phyloP scores from a whole-genome alignment of 345 rosid genomes.

The Garcia nutans region DNA sequence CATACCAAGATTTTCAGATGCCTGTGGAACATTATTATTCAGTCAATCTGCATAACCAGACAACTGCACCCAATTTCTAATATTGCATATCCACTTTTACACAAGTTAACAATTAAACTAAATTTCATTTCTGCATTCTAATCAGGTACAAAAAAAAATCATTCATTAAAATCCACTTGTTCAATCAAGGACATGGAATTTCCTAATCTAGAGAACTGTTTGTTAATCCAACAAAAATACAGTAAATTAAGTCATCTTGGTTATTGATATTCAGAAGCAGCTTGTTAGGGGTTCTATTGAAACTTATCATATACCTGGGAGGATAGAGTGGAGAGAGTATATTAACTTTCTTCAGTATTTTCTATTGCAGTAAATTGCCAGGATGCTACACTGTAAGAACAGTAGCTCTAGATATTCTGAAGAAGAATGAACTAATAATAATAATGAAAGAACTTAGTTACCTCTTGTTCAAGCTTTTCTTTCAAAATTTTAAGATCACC shows the following conservation, averaged over 20 bases:
- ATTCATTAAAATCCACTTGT: not conserved
- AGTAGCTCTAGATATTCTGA: not conserved
- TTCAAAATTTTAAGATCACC: constrained; percentile 72
- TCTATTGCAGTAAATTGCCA: not conserved
- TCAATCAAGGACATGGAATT: not conserved
- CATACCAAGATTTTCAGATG: constrained; percentile 94
- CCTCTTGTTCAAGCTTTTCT: constrained; percentile 92
- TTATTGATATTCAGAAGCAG: not conserved
- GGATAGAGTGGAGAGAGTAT: not conserved
- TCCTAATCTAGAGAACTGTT: not conserved
- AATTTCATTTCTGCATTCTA: not conserved
- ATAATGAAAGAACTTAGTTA: constrained; percentile 20
- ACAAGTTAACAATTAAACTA: not conserved
- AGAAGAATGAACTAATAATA: not conserved
- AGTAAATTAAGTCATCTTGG: not conserved
- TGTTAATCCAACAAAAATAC: not conserved
- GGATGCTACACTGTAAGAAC: not conserved
- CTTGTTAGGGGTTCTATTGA: not conserved
- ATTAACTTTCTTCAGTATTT: constrained; percentile 3
- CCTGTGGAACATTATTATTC: constrained; percentile 43
- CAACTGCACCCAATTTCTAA: not conserved
- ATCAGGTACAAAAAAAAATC: not conserved
- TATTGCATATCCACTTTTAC: constrained; percentile 6
- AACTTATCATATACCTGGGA: not conserved
- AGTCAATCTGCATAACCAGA: constrained; percentile 14